These are phyloP conservation scores for Apiotrichum sp. DNA, from an alignment of 1,284 basidiomycete genomes.

Conservation along the genomic window DNA sequence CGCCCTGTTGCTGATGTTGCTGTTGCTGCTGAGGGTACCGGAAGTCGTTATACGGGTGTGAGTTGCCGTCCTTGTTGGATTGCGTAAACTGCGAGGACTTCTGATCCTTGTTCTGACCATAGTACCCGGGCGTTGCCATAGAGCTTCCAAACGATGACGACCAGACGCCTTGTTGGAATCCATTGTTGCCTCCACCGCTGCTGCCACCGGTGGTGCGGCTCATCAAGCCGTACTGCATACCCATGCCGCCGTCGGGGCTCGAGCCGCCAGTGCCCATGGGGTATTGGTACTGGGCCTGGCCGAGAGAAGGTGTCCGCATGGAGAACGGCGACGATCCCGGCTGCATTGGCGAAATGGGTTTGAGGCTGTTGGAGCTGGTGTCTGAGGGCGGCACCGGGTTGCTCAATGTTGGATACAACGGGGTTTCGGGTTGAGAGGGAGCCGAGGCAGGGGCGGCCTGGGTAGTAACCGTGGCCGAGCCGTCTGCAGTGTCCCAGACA, in stretches of 20 bases:
- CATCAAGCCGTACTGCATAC: conserved; percentile 19
- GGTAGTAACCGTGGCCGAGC: conserved; percentile 4
- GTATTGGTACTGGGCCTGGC: conserved; percentile 7
- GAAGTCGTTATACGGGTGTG: conserved; percentile 5
- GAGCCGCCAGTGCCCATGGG: conserved; percentile 14
- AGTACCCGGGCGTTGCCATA: conserved; percentile 25
- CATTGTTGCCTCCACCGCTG: conserved; percentile 10
- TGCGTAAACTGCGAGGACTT: conserved; percentile 12
- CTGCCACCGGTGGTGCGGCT: conserved; percentile 13
- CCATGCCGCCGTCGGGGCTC: conserved; percentile 17
- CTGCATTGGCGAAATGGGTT: conserved; percentile 19
- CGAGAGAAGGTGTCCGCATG: conserved; percentile 2
- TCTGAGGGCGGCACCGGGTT: conserved; percentile 20
- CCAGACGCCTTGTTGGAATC: conserved; percentile 32
- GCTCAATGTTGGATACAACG: conserved; percentile 39
- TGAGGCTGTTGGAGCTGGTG: conserved; percentile 12
- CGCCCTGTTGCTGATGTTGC: not conserved
- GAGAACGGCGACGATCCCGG: conserved; percentile 3
- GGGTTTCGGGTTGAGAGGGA: conserved; percentile 21
- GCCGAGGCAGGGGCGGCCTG: conserved; percentile 2
- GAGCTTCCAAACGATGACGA: conserved; percentile 32
- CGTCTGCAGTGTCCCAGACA: conserved; percentile 29
- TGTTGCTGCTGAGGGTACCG: not conserved
- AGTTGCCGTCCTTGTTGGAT: conserved; percentile 1
- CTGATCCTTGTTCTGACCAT: conserved; percentile 14